Conservation (phyloP, 805 yeast genomes). For the Isabelozyma heimii region DNA sequence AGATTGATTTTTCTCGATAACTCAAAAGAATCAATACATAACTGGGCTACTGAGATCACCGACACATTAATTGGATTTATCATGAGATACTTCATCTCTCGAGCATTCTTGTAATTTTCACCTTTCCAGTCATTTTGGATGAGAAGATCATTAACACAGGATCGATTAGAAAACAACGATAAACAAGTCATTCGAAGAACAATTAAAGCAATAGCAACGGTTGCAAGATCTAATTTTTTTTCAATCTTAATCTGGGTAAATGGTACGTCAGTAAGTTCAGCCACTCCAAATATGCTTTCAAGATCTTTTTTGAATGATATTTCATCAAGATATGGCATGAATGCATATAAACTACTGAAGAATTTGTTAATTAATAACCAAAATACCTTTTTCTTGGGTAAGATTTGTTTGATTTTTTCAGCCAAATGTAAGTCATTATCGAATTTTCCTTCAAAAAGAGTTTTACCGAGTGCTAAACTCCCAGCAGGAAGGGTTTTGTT, state of each 20-base stretch:
- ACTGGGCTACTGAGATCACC: conserved; percentile 18
- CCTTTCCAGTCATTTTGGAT: conserved; percentile 12
- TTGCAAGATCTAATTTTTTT: conserved; percentile 20
- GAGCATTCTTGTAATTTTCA: conserved; percentile 6
- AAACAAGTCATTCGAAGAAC: conserved; percentile 24
- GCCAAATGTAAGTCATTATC: conserved; percentile 13
- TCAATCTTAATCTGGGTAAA: conserved; percentile 15
- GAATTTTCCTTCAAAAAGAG: conserved; percentile 6
- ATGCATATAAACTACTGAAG: conserved; percentile 23
- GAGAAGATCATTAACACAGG: conserved; percentile 16
- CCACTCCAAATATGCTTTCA: conserved; percentile 17
- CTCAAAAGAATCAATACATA: conserved; percentile 22
- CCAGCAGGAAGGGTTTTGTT: neutral
- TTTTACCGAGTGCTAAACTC: conserved; percentile 2
- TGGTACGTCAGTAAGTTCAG: conserved; percentile 14
- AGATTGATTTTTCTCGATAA: conserved; percentile 33
- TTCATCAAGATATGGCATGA: conserved; percentile 28
- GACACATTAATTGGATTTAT: conserved; percentile 17
- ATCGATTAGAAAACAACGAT: conserved; percentile 22
- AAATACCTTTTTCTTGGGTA: conserved; percentile 21
- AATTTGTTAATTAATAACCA: conserved; percentile 25
- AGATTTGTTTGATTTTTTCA: conserved; percentile 13
- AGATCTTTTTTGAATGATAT: conserved; percentile 16
- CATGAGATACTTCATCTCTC: conserved; percentile 15
- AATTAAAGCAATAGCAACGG: conserved; percentile 20